Conservation (phyloP, 169 alveolate genomes). For the Cyclospora cayetanensis region DNA sequence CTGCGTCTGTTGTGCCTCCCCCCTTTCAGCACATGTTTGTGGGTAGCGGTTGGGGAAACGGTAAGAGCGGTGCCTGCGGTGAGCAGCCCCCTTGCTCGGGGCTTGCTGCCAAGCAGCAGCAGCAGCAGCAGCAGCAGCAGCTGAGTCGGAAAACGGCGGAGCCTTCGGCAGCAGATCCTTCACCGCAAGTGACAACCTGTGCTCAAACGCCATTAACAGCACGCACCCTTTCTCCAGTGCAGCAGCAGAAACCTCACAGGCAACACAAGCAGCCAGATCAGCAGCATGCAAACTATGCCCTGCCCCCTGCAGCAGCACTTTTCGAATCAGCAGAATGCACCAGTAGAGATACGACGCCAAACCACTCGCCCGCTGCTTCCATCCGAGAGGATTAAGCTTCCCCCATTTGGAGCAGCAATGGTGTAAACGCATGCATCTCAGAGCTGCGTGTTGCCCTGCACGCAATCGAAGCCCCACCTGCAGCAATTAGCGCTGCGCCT, state of each 20-base stretch:
- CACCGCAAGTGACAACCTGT: constrained; percentile 5
- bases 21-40: background rate
- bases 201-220: constrained; percentile 6
- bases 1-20: background rate
- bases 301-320: constrained; percentile 5
- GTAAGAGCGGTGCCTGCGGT: background rate
- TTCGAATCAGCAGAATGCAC: background rate
- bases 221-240: constrained; percentile 32
- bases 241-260: too few species aligned
- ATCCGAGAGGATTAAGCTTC: background rate
- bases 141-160: background rate
- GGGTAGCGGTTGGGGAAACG: background rate
- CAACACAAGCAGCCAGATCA: background rate
- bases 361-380: background rate
- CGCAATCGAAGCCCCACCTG: background rate
- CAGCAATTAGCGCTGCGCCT: background rate
- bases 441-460: background rate
- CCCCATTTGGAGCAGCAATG: too few species aligned
- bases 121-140: constrained; percentile 6
- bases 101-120: constrained; percentile 1
- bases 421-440: too few species aligned
- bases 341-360: background rate
- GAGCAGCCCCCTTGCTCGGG: constrained; percentile 4
- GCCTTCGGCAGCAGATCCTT: constrained; percentile 19
- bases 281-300: background rate